A percentile compares a stretch with the other conserved stretches of the same genome.
Conservation (phyloP, 306 rosid species). For the Inga leiocalycina region DNA sequence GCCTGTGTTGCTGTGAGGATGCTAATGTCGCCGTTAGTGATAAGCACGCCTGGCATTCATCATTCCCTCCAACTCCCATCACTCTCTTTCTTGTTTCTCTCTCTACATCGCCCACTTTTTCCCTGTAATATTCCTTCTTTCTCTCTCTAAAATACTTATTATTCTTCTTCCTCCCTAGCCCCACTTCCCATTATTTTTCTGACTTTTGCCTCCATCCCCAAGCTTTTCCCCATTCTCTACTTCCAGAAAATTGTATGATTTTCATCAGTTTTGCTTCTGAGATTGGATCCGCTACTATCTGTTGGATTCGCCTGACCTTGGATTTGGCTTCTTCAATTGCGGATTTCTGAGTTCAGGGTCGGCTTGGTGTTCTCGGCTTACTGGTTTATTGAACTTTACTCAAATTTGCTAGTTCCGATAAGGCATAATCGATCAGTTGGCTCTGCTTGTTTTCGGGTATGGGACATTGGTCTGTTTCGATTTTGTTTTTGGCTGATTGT, state of each 20-base stretch:
- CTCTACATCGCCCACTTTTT: conserved; percentile 34
- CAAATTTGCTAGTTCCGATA: not conserved
- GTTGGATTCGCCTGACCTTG: conserved; percentile 30
- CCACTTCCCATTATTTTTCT: conserved; percentile 45
- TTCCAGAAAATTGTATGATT: conserved; percentile 27
- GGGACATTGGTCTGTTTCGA: conserved; percentile 6
- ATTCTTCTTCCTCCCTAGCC: conserved; percentile 38
- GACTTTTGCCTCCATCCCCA: conserved; percentile 16
- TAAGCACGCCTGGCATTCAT: conserved; percentile 98
- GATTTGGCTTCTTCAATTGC: conserved; percentile 31
- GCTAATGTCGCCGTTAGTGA: conserved; percentile 84
- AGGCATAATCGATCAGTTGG: conserved; percentile 8
- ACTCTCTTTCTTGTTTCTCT: conserved; percentile 42
- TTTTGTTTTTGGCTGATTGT: conserved; percentile 4
- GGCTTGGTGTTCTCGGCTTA: conserved; percentile 3
- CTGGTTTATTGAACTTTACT: conserved; percentile 16
- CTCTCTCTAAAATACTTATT: conserved; percentile 54
- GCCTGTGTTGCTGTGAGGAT: conserved; percentile 47
- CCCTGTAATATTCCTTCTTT: conserved; percentile 38
- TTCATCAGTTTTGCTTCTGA: conserved; percentile 26
- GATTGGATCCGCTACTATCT: conserved; percentile 60
- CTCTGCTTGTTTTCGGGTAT: conserved; percentile 13
- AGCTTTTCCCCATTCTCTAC: conserved; percentile 33
- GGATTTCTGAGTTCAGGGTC: conserved; percentile 35
- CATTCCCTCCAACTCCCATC: conserved; percentile 73